Conservation (phyloP, 2,329 filamentous ascomycete species). For the Didymella glomerata region DNA sequence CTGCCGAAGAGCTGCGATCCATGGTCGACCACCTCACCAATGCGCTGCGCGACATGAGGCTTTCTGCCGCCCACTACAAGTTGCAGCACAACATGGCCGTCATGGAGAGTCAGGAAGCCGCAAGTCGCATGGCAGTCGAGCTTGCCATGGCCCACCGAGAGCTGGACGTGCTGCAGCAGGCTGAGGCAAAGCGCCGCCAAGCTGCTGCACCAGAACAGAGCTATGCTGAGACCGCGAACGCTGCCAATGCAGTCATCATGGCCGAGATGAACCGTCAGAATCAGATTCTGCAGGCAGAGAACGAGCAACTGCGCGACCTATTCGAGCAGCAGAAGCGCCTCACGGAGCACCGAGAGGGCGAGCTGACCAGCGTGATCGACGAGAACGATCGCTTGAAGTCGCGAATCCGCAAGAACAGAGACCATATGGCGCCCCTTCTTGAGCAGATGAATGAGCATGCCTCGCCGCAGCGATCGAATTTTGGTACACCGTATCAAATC, state of each 20-base stretch:
- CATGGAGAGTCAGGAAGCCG: conserved; percentile 83
- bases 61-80: conserved; percentile 88
- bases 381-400: conserved; percentile 80
- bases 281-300: conserved; percentile 72
- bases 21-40: conserved; percentile 63
- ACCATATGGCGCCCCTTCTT: conserved; percentile 73
- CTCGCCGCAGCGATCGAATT: conserved; percentile 64
- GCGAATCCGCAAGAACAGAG: conserved; percentile 87
- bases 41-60: conserved; percentile 72
- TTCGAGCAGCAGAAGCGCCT: conserved; percentile 78
- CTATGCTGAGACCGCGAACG: conserved; percentile 60
- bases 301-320: conserved; percentile 68
- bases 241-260: conserved; percentile 65
- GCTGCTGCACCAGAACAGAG: conserved; percentile 58
- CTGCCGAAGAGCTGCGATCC: conserved; percentile 60
- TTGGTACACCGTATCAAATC: conserved; percentile 65
- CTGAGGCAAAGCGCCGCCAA: conserved; percentile 71
- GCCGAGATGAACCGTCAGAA: conserved; percentile 62
- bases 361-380: conserved; percentile 73
- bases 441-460: conserved; percentile 64
- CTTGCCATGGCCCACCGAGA: conserved; percentile 90
- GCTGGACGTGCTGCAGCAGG: conserved; percentile 80
- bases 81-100: conserved; percentile 85
- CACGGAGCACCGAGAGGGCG: conserved; percentile 79
- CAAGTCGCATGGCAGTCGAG: conserved; percentile 87